Evolutionary conservation across 768 basidiomycete species (phyloP), one percentile per base, ranked within the genome.

Genomic region (Megacollybia marginata): DNA sequence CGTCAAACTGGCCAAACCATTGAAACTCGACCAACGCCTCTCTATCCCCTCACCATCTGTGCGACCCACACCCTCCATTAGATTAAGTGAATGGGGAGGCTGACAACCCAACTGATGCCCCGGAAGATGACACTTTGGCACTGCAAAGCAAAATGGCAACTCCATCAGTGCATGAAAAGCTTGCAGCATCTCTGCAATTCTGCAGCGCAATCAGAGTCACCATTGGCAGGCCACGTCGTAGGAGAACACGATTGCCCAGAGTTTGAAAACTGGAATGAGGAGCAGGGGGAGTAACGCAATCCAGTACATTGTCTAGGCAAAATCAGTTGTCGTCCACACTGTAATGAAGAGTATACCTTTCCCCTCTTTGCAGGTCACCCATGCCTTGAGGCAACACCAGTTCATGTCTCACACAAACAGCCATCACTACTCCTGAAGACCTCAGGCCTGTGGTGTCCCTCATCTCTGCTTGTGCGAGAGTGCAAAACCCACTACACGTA

Each of bases 21-120:
- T 64, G 9, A 57, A 28, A 0, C 44, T 48, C 0, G 62, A 38
- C 68, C 67, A 69, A 0, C 47, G 50, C 0, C 54, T 42, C 32
- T 70, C 67, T 0, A 59, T 54, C 1, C 45, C 62, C 38, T 70
- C 64, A 0, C 68, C 62, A 48, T 64, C 60, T 8, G 53, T 60
- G 0, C 56, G 48, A 5, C 60, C 61, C 10, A 36, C 35, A 36
- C 35, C 35, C 35, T 10, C 10, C 10, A 36, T 10, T 10, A 36
- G 35, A 36, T 36, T 36, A 10, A 36, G 16, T 10, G 35, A 36
- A 16, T 36, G 35, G 10, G 10, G 10, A 10, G 35, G 35, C 35
- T 36, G 35, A 36, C 35, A 36, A 10, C 16, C 35, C 10, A 36
- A 10, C 35, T 36, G 10, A 16, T 36, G 35, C 10, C 10, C 35